phyloP scores from a whole-genome alignment of 2,329 filamentous ascomycete species.

The Penicillium glabrum region DNA sequence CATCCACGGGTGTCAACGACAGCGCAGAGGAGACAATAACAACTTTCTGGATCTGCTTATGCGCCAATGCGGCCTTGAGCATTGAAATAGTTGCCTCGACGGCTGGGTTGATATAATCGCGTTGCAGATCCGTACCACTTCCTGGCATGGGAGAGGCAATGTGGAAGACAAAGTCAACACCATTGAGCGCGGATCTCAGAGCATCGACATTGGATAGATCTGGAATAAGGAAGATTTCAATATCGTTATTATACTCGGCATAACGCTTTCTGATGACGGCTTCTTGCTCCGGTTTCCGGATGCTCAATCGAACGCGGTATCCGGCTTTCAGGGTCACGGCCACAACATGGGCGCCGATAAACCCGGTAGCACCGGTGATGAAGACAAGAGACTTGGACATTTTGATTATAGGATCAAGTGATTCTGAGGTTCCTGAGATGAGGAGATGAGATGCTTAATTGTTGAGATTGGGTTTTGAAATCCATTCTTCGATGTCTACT shows the following conservation, averaged over 20 bases:
- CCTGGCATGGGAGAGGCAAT: constrained; percentile 19
- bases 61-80: background rate
- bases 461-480: background rate
- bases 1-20: background rate
- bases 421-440: background rate
- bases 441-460: background rate
- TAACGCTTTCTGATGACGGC: constrained; percentile 6
- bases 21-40: constrained; percentile 3
- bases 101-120: constrained; percentile 9
- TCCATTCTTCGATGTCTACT: background rate
- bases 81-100: constrained; percentile 5
- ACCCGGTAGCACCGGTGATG: constrained; percentile 25
- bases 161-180: constrained; percentile 21
- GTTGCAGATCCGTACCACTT: background rate
- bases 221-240: constrained; percentile 17
- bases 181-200: constrained; percentile 10
- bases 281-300: constrained; percentile 16
- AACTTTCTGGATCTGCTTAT: constrained; percentile 1
- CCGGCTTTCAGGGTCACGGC: constrained; percentile 13
- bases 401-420: background rate
- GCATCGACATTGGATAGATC: constrained; percentile 12
- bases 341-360: constrained; percentile 21
- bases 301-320: constrained; percentile 16
- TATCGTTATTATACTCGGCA: constrained; percentile 1
- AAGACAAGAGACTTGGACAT: constrained; percentile 11